Evolutionary conservation across 2,329 filamentous ascomycete genomes (phyloP), one percentile per base, ranked within the genome.

Genomic region (Dothistroma pini): DNA sequence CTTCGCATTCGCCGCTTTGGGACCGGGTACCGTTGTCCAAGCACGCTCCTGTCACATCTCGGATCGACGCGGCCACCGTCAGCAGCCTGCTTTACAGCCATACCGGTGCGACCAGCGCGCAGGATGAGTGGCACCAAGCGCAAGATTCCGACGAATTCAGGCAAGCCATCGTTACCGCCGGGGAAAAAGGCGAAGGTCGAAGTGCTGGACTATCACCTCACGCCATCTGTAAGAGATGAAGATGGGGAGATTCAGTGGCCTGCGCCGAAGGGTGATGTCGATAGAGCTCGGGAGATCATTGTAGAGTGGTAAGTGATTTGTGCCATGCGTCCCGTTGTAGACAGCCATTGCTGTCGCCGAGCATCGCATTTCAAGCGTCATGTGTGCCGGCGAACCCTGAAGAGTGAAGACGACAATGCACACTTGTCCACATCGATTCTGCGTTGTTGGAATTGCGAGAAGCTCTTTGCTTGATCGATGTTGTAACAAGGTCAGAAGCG

Each of bases 161-260:
- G 56, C 50, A 54, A 59, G 32, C 34, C 25, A 22, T 54, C 25
- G 25, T 54, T 29, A n/a, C 53, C 68, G 51, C 60, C 69, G 21
- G 57, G 70, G 16, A 73, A 74, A 63, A 72, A 70, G 59, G 34
- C 67, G n/a, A 67, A 64, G 31, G 53, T 70, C 16, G 68, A 72
- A 11, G 67, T 80, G 0, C 78, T 78, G 1, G 79, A 80, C 6
- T 81, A 82, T 61, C 80, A 81, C 64, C 61, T 73, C 12, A 77
- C 77, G 5, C 75, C 77, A 3, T 76, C 77, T 2, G 54, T 75
- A 34, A 72, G 70, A 57, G 78, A 81, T 62, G 74, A 75, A 0
- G 66, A 75, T 19, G 84, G 84, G 1, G 75, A 77, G 10, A 74
- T 79, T 1, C 76, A 87, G 53, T 89, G 86, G 87, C 87, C 87